A percentile compares a stretch with the other conserved stretches of the same genome.
These are phyloP conservation scores for Ligustrum vulgare DNA, from an alignment of 257 asterid species.

Conservation along the genomic window DNA sequence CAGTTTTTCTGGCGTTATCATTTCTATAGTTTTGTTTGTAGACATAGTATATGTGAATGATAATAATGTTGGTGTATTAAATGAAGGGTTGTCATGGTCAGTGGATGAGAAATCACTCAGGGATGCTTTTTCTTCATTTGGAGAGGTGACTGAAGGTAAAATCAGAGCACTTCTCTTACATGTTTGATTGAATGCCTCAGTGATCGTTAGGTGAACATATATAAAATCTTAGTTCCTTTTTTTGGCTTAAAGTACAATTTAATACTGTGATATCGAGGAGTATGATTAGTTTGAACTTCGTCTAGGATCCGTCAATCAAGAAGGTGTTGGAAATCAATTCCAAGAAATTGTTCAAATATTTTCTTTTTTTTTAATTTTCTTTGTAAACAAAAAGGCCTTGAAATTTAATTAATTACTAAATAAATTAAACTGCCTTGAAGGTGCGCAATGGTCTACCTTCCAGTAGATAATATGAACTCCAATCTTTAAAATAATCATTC, in stretches of 20 bases:
- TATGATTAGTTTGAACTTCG: background rate
- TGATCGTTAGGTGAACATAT: background rate
- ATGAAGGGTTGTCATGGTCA: constrained; percentile 47
- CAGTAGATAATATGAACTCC: too few species aligned
- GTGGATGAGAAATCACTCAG: constrained; percentile 40
- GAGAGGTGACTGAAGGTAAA: constrained; percentile 48
- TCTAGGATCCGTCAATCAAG: background rate
- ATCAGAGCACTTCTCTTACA: background rate
- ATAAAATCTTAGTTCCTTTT: background rate
- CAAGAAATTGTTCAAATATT: too few species aligned
- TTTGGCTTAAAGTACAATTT: background rate
- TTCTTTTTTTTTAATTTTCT: too few species aligned
- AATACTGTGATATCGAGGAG: background rate
- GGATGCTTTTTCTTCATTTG: constrained; percentile 46
- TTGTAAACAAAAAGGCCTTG: too few species aligned
- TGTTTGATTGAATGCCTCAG: constrained; percentile 34
- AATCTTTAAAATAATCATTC: too few species aligned
- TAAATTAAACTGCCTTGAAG: too few species aligned
- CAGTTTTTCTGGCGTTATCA: background rate
- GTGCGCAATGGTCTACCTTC: too few species aligned
- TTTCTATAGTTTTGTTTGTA: background rate
- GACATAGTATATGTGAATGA: background rate
- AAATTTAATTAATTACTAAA: too few species aligned
- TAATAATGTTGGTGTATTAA: background rate
- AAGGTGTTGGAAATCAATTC: too few species aligned